Conservation (phyloP, 2,329 filamentous ascomycete species). For the Penicillium palitans region DNA sequence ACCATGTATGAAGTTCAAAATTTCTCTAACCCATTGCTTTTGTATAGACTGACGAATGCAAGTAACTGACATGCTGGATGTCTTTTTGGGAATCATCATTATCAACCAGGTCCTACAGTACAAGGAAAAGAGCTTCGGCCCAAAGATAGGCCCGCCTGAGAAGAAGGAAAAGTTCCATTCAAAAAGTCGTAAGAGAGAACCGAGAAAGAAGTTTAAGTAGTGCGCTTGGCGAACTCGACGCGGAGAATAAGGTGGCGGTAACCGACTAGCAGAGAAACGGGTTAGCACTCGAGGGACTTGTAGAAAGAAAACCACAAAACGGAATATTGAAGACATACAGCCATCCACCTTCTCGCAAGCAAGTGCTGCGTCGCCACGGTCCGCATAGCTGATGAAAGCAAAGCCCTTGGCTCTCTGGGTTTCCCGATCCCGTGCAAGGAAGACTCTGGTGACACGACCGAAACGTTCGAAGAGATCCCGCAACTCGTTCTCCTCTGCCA, state of each 20-base stretch:
- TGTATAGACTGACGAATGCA: slow-evolving; percentile 32
- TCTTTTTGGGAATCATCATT: slow-evolving; percentile 39
- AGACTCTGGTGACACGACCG: slow-evolving; percentile 93
- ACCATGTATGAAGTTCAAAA: slow-evolving; percentile 9
- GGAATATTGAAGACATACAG: slow-evolving; percentile 53
- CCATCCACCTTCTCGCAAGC: slow-evolving; percentile 98
- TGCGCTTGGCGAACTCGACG: slow-evolving; percentile 54
- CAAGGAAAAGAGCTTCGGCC: slow-evolving; percentile 35
- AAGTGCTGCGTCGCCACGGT: slow-evolving; percentile 83
- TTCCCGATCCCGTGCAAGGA: slow-evolving; percentile 96
- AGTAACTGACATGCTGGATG: slow-evolving; percentile 35
- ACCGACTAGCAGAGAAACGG: slow-evolving; percentile 42
- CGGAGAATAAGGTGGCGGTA: slow-evolving; percentile 55
- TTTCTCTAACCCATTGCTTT: slow-evolving; percentile 33
- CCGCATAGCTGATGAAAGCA: slow-evolving; percentile 96
- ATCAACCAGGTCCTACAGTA: slow-evolving; percentile 42
- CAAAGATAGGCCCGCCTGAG: slow-evolving; percentile 33
- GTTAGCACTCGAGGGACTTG: slow-evolving; percentile 24
- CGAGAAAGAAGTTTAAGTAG: slow-evolving; percentile 36
- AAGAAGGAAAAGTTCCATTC: slow-evolving; percentile 31
- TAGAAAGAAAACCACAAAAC: slow-evolving; percentile 3
- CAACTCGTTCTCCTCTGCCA: slow-evolving; percentile 93
- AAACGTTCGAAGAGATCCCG: slow-evolving; percentile 98
- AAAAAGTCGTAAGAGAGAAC: slow-evolving; percentile 34
- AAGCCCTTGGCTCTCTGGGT: slow-evolving; percentile 97